Percentiles rank a stretch among this genome's conserved stretches.
phyloP scores from a whole-genome alignment of 1,284 basidiomycete genomes.

The Ganoderma leucocontextum region DNA sequence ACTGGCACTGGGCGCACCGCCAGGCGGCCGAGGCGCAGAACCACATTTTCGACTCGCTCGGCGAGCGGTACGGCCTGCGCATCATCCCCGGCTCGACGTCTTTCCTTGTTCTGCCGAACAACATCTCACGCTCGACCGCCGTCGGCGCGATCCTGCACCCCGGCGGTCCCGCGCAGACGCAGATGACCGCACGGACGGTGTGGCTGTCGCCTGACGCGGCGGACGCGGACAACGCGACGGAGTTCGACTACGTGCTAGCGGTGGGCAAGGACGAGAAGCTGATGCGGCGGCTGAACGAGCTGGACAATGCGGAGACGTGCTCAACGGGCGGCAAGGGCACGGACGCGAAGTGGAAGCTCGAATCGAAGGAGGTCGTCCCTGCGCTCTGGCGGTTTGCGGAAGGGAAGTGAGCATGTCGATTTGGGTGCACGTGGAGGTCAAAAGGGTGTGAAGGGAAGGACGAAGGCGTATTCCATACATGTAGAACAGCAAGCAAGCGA shows the following conservation, averaged over 20 bases:
- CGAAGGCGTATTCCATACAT: not conserved
- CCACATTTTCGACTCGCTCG: constrained; percentile 87
- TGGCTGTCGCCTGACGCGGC: constrained; percentile 46
- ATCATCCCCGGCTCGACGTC: constrained; percentile 81
- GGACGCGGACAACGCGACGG: constrained; percentile 47
- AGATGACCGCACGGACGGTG: constrained; percentile 48
- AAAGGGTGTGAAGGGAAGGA: not conserved
- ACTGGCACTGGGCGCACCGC: constrained; percentile 81
- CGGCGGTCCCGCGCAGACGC: constrained; percentile 63
- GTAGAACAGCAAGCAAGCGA: not conserved
- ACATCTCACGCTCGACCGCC: constrained; percentile 82
- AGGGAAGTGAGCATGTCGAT: constrained; percentile 30
- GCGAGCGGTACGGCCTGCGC: constrained; percentile 81
- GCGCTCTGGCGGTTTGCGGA: constrained; percentile 51
- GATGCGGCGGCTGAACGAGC: constrained; percentile 74
- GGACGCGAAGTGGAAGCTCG: constrained; percentile 77
- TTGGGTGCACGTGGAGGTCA: not conserved
- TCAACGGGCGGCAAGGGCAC: constrained; percentile 75
- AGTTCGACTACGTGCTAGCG: constrained; percentile 71
- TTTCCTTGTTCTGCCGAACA: constrained; percentile 87
- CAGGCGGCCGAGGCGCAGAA: constrained; percentile 93
- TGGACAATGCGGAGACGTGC: constrained; percentile 76
- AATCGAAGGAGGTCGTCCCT: constrained; percentile 49
- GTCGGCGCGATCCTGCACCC: constrained; percentile 79
- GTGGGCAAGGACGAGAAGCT: constrained; percentile 80